Evolutionary conservation across 768 basidiomycete genomes (phyloP), one percentile per base, ranked within the genome.

Genomic region (Tephrocybe sp.): DNA sequence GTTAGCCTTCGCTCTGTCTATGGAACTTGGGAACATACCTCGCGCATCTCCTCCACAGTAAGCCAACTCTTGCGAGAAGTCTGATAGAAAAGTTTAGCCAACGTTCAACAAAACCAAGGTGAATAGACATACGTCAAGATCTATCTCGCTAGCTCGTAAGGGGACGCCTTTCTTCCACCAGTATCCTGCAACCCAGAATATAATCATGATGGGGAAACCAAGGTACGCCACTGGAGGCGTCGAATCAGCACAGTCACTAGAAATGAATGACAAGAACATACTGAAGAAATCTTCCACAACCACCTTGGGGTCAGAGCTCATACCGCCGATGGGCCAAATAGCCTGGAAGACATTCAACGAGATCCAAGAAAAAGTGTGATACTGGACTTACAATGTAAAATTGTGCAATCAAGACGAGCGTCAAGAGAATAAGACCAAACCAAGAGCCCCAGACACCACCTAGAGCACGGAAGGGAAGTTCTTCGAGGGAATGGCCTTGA

Each of bases 11-110:
- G 32, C 11, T 20, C 19, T 4, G 33, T 33, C 36, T 7, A 9
- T 26, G 6, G 16, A 13, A 7, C 11, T 10, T 22, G 32, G n/a
- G 32, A 44, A 61, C 63, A 11, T 58, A 72, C 70, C 50, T 64
- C 63, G 39, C 70, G 65, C 74, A 76, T 75, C 54, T 76, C 70
- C 45, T 72, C 71, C 3, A 68, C 73, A 4, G 73, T 76, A 22
- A 73, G 61, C 74, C 74, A 76, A 57, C 70, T 71, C 66, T 75
- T 76, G 50, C 74, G 72, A 39, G 72, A 73, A 55, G 73, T 64
- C 68, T 69, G 38, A 22, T 46, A 9, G 47, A 12, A 39, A 5
- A 48, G 38, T 8, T 32, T 1, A 17, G 35, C 17, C 16, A 46
- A 48, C 11, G 16, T 13, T 14, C 9, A 22, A 22, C 8, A 13